Conservation (phyloP, 768 basidiomycete genomes). For the Pleurotus pulmonarius region DNA sequence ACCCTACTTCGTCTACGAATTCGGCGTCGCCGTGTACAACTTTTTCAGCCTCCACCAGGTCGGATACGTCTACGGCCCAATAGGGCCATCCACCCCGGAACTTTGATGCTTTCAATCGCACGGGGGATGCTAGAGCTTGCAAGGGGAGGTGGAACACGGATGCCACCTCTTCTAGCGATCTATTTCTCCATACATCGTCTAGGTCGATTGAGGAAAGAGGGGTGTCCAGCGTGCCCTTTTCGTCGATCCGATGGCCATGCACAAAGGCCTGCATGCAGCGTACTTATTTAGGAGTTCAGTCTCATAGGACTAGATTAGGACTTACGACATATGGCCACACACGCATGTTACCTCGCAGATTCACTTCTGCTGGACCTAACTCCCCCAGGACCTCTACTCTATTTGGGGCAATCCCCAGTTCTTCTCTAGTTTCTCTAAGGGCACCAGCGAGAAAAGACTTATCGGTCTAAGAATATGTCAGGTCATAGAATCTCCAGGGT, state of each 20-base stretch:
- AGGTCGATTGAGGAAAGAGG: slow-evolving; percentile 63
- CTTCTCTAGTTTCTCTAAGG: slow-evolving; percentile 72
- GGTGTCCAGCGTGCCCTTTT: slow-evolving; percentile 26
- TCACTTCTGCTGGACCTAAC: slow-evolving; percentile 59
- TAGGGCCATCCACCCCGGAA: slow-evolving; percentile 61
- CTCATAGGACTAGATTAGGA: slow-evolving; percentile 8
- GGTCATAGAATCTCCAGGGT: slow-evolving; percentile 6
- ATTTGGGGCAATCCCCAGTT: slow-evolving; percentile 58
- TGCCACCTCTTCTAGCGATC: slow-evolving; percentile 64
- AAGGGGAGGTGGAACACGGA: slow-evolving; percentile 71
- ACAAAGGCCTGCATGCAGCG: slow-evolving; percentile 34
- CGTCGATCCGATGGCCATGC: slow-evolving; percentile 15
- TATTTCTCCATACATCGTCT: slow-evolving; percentile 33
- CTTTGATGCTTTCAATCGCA: slow-evolving; percentile 43
- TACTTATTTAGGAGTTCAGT: no score
- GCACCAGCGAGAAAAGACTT: slow-evolving; percentile 59
- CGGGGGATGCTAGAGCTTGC: slow-evolving; percentile 39
- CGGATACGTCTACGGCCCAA: slow-evolving; percentile 65
- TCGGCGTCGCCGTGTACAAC: slow-evolving; percentile 19
- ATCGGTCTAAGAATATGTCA: slow-evolving; percentile 30
- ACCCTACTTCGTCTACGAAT: slow-evolving; percentile 27
- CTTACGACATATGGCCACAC: slow-evolving; percentile 80
- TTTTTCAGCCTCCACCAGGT: slow-evolving; percentile 35
- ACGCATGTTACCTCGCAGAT: slow-evolving; percentile 49
- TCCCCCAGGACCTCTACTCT: slow-evolving; percentile 65